Conservation (phyloP, 768 basidiomycete genomes). For the Phaeotremella fagi region DNA sequence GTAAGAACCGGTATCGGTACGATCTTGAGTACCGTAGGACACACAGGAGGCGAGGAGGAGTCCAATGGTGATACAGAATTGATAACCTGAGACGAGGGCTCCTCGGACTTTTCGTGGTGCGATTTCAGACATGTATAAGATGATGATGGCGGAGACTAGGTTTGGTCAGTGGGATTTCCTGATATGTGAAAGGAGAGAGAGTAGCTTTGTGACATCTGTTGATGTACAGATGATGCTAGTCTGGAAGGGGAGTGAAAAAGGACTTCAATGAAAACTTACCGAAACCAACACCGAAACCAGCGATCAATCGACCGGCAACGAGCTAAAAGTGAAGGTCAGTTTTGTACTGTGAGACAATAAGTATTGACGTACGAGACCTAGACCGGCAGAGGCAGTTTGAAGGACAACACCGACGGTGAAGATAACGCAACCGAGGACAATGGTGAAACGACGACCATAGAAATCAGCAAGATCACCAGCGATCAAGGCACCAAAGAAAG, state of each 20-base stretch:
- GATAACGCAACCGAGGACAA: constrained; percentile 37
- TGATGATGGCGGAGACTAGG: constrained; percentile 48
- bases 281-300: constrained; percentile 37
- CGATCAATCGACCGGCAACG: constrained; percentile 46
- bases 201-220: too few relatives aligned
- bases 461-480: constrained; percentile 51
- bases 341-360: background rate
- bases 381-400: constrained; percentile 43
- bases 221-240: too few relatives aligned
- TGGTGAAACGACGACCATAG: constrained; percentile 47
- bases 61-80: constrained; percentile 49
- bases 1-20: constrained; percentile 41
- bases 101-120: constrained; percentile 49
- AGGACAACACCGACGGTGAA: constrained; percentile 44
- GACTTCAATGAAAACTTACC: too few relatives aligned
- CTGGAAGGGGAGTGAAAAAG: too few relatives aligned
- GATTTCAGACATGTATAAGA: constrained; percentile 49
- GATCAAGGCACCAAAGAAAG: constrained; percentile 50
- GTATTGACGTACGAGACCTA: constrained; percentile 33
- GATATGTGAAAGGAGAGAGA: constrained; percentile 11
- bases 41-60: constrained; percentile 48
- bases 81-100: constrained; percentile 49
- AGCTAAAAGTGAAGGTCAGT: constrained; percentile 12
- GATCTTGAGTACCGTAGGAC: constrained; percentile 46
- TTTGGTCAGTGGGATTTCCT: background rate